A percentile compares a stretch with the other conserved stretches of the same genome.
These are phyloP conservation scores for Cordyceps farinosa DNA, from an alignment of 2,329 filamentous ascomycete genomes.

Conservation along the genomic window DNA sequence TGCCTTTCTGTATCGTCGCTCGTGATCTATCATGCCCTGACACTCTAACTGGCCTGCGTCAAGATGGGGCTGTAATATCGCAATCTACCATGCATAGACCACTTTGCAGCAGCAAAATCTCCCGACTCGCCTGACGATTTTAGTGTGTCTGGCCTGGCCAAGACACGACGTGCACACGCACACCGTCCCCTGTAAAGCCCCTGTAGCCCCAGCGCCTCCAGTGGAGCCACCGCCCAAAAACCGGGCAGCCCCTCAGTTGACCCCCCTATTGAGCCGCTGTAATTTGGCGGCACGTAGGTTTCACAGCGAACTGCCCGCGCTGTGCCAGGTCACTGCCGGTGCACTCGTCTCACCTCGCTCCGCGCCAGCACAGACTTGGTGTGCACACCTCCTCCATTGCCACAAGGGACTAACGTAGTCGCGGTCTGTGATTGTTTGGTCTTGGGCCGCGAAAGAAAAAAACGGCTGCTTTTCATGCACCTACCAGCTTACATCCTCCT, in stretches of 20 bases:
- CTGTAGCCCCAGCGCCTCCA: not conserved
- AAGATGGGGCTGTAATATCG: not conserved
- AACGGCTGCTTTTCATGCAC: slow-evolving; percentile 8
- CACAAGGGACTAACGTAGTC: not conserved
- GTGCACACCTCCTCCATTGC: slow-evolving; percentile 9
- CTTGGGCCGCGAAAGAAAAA: not conserved
- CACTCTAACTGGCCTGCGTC: not conserved
- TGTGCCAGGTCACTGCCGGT: not conserved
- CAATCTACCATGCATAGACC: not conserved
- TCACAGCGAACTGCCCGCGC: not conserved
- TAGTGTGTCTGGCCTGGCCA: not conserved
- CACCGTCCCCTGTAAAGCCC: not conserved
- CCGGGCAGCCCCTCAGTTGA: slow-evolving; percentile 7
- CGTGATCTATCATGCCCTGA: not conserved
- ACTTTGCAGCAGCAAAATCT: not conserved
- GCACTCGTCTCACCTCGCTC: not conserved
- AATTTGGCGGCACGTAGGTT: not conserved
- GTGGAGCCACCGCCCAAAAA: not conserved
- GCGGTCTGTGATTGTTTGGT: slow-evolving; percentile 6
- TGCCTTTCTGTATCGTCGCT: not conserved
- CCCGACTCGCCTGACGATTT: not conserved
- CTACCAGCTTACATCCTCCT: slow-evolving; percentile 12
- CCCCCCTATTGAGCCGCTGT: slow-evolving; percentile 2
- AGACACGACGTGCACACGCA: not conserved
- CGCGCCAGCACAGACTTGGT: slow-evolving; percentile 5